Evolutionary conservation across 331 rosid genomes (phyloP), one percentile per base, ranked within the genome.

Genomic region (Saraca asoca): DNA sequence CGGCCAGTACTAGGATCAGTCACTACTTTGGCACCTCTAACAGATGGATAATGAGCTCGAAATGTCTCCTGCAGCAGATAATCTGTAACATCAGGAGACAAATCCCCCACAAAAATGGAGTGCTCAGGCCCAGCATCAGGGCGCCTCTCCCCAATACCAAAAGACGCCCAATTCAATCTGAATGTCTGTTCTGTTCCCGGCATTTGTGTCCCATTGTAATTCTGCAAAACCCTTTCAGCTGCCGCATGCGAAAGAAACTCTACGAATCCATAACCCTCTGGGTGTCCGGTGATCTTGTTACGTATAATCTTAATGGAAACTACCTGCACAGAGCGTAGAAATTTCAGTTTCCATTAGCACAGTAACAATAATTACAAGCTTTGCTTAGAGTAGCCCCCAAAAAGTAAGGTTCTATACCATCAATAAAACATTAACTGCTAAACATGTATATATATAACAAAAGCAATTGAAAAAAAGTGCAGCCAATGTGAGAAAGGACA

Each of bases 101-200:
- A 82, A 72, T 91, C 95, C 44, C 97, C 91, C 7, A 86, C 91
- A 62, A 86, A 91, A 58, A 91, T 88, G 29, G 97, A 86, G 75
- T 91, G 96, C 62, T 91, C 98, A 29, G 95, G 96, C 13, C 87
- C 95, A 12, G 91, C 74, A 31, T 88, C 96, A 6, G 91, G 87
- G 2, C 96, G 85, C 19, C 90, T 81, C 66, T 88, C 98, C 31
- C 98, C 98, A 62, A 89, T 88, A 20, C 95, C 90, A 78, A 88
- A 91, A 39, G 96, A 91, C 11, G 97, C 97, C 97, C 97, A 91
- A 60, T 88, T 91, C 51, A 88, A 81, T 55, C 96, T 62, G 83
- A 86, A 91, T 35, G 87, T 85, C 60, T 62, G 97, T 38, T 91
- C 97, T 0, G 91, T 91, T 51, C 97, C 96, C 20, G 97, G 97